These are phyloP conservation scores for Lactarius hengduanensis DNA, from an alignment of 768 basidiomycete species.

Conservation along the genomic window DNA sequence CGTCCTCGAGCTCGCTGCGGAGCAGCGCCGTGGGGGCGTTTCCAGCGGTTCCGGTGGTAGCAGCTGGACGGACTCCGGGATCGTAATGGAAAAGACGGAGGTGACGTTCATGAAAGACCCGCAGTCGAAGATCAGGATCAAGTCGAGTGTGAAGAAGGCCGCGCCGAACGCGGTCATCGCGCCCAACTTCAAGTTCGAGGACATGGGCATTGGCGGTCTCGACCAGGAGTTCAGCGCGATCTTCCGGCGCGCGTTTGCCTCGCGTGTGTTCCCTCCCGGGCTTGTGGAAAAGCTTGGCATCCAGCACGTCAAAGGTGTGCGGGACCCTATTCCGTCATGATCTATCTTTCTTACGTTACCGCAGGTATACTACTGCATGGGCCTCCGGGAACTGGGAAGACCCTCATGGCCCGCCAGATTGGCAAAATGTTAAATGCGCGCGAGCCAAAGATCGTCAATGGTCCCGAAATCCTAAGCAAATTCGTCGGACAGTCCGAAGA, in stretches of 20 bases:
- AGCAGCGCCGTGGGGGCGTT: conserved; percentile 48
- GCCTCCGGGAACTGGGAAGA: conserved; percentile 98
- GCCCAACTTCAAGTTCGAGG: conserved; percentile 99
- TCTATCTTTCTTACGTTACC: neutral
- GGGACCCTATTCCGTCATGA: neutral
- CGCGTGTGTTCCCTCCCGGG: conserved; percentile 96
- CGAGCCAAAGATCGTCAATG: conserved; percentile 98
- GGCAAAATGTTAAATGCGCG: conserved; percentile 98
- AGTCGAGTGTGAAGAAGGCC: conserved; percentile 88
- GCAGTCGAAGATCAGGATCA: conserved; percentile 81
- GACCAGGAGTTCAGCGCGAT: conserved; percentile 94
- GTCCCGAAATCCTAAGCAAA: conserved; percentile 96
- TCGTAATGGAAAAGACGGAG: conserved; percentile 91
- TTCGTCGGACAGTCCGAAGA: conserved; percentile 97
- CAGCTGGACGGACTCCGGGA: conserved; percentile 49
- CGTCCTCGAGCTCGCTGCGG: conserved; percentile 59
- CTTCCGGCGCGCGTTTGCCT: conserved; percentile 97
- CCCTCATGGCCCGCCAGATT: conserved; percentile 96
- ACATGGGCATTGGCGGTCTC: conserved; percentile 99
- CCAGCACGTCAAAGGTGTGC: conserved; percentile 91
- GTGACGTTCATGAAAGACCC: conserved; percentile 84
- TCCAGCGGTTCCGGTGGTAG: conserved; percentile 13
- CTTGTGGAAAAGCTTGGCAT: conserved; percentile 98
- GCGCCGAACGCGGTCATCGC: conserved; percentile 94
- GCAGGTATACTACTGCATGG: conserved; percentile 91